These are phyloP conservation scores for Ophiostoma himal-ulmi DNA, from an alignment of 2,329 filamentous ascomycete genomes.

Conservation along the genomic window DNA sequence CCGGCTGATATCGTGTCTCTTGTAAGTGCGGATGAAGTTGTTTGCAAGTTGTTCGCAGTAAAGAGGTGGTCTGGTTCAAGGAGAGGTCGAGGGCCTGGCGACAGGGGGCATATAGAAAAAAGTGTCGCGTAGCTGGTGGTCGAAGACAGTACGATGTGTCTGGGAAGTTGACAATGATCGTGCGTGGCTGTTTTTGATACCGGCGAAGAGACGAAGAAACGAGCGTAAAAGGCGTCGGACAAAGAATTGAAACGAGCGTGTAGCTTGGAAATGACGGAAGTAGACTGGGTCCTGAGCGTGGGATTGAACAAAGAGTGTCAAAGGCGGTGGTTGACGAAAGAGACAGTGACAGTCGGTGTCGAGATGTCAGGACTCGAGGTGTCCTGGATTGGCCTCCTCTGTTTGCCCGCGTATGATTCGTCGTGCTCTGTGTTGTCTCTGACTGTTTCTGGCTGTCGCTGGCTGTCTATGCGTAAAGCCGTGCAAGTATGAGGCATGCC, in stretches of 20 bases:
- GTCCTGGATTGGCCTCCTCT: neutral
- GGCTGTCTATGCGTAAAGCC: neutral
- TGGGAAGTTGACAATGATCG: neutral
- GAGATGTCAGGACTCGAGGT: neutral
- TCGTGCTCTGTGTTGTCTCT: neutral
- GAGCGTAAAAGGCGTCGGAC: conserved; percentile 5
- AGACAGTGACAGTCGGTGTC: neutral
- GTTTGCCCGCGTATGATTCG: neutral
- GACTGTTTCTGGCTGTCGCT: neutral
- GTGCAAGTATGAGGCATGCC: neutral
- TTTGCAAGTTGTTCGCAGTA: neutral
- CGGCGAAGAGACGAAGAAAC: neutral
- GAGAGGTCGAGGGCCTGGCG: neutral
- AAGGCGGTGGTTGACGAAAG: neutral
- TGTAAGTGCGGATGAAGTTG: neutral
- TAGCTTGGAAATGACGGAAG: neutral
- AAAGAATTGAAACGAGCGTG: neutral
- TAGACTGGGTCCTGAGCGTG: neutral
- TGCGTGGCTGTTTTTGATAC: neutral
- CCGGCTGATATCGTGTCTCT: conserved; percentile 1
- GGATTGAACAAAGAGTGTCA: neutral
- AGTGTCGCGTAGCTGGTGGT: neutral
- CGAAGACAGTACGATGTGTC: neutral
- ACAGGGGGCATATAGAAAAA: neutral
- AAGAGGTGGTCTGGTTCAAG: neutral